These are phyloP conservation scores for Xylaria sp. DNA, from an alignment of 2,329 filamentous ascomycete genomes.

Conservation along the genomic window DNA sequence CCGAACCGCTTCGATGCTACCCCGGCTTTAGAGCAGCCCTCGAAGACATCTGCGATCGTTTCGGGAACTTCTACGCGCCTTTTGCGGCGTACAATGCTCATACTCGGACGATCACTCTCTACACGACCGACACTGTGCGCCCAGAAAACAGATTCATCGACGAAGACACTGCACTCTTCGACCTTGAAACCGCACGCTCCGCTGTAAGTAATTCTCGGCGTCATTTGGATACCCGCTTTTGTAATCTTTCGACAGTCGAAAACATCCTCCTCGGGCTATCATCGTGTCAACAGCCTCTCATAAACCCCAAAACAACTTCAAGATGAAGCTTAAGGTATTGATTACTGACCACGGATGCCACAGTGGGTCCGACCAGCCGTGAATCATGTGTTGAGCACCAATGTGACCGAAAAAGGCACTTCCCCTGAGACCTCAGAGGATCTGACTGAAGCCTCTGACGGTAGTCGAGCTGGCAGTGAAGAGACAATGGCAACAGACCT, in stretches of 20 bases:
- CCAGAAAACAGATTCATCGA: slow-evolving; percentile 18
- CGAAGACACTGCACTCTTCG: slow-evolving; percentile 34
- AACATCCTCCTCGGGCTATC: neutral
- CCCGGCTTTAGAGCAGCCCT: slow-evolving; percentile 39
- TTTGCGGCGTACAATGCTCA: slow-evolving; percentile 38
- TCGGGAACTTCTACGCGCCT: slow-evolving; percentile 37
- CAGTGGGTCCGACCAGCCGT: slow-evolving; percentile 25
- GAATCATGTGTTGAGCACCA: neutral
- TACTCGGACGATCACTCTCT: slow-evolving; percentile 36
- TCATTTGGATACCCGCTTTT: neutral
- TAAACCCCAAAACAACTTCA: neutral
- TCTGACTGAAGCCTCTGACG: slow-evolving; percentile 1
- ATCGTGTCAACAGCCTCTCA: neutral
- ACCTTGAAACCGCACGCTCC: slow-evolving; percentile 33
- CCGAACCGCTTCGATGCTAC: slow-evolving; percentile 36
- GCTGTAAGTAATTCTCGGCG: slow-evolving; percentile 29
- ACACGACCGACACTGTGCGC: slow-evolving; percentile 16
- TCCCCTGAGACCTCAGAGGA: slow-evolving; percentile 12
- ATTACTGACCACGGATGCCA: slow-evolving; percentile 7
- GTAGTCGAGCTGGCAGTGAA: slow-evolving; percentile 9
- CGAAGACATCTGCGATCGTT: slow-evolving; percentile 36
- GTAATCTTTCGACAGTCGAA: neutral
- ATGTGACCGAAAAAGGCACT: neutral
- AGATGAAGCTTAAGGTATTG: neutral
- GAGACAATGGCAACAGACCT: slow-evolving; percentile 6